Evolutionary conservation across 805 yeast genomes (phyloP).

Genomic region (Starmerella vaccinii): DNA sequence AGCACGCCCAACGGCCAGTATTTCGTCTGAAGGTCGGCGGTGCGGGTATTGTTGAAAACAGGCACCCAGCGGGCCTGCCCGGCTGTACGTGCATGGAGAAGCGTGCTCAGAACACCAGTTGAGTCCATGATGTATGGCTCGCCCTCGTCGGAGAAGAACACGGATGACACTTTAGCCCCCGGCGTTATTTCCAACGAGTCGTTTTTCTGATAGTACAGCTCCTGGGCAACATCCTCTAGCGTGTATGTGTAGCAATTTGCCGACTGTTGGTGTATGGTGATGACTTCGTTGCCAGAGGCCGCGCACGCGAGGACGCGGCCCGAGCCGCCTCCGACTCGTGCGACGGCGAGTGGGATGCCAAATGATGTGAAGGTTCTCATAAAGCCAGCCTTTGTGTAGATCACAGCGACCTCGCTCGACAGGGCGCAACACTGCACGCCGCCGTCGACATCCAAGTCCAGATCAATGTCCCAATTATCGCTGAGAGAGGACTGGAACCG

Average conservation of each 20-base stretch:
- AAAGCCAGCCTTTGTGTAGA: constrained; percentile 69
- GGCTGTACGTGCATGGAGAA: constrained; percentile 69
- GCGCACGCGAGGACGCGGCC: constrained; percentile 65
- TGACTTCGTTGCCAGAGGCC: constrained; percentile 47
- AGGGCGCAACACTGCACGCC: constrained; percentile 57
- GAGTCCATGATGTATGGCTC: constrained; percentile 85
- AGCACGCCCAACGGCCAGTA: constrained; percentile 84
- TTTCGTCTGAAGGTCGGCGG: constrained; percentile 43
- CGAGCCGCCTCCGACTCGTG: constrained; percentile 40
- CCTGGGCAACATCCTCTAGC: constrained; percentile 38
- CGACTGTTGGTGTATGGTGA: constrained; percentile 40
- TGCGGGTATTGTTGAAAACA: constrained; percentile 47
- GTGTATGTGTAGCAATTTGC: constrained; percentile 38
- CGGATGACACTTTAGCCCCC: constrained; percentile 39
- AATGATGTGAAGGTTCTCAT: constrained; percentile 57
- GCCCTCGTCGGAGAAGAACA: constrained; percentile 80
- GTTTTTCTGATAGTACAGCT: constrained; percentile 32
- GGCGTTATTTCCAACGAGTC: constrained; percentile 32
- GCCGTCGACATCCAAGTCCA: constrained; percentile 25
- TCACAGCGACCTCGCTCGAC: constrained; percentile 49
- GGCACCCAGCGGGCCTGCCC: constrained; percentile 83
- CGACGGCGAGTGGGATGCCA: constrained; percentile 60
- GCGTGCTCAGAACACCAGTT: constrained; percentile 58
- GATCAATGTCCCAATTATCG: constrained; percentile 54
- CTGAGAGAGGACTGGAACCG: constrained; percentile 56